Percentiles rank a stretch among this genome's conserved stretches.
phyloP scores from a whole-genome alignment of 805 yeast genomes.

The Lachancea nothofagi region DNA sequence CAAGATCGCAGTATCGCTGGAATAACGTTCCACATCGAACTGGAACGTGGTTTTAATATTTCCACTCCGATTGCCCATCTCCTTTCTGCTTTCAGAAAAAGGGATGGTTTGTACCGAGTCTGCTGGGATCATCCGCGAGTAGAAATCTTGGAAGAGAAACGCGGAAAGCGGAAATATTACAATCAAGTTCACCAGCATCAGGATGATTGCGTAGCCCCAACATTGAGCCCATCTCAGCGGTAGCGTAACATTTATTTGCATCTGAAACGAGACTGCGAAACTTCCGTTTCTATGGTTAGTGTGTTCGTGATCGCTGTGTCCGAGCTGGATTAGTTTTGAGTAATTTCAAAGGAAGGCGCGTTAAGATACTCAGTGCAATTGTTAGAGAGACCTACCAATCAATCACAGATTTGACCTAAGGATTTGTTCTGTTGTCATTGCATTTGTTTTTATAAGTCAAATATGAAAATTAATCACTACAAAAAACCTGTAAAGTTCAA shows the following conservation, averaged over 20 bases:
- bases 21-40: conserved; percentile 15
- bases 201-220: conserved; percentile 17
- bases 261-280: no score
- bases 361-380: no score
- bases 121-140: conserved; percentile 16
- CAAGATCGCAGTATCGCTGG: conserved; percentile 9
- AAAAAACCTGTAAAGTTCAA: neutral
- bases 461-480: neutral
- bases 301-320: no score
- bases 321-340: no score
- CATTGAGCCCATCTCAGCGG: conserved; percentile 31
- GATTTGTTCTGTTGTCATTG: no score
- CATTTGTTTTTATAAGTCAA: no score
- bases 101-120: conserved; percentile 27
- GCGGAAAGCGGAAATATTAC: conserved; percentile 27
- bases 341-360: no score
- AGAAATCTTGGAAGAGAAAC: conserved; percentile 28
- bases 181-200: conserved; percentile 20
- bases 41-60: conserved; percentile 7
- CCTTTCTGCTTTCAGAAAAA: conserved; percentile 13
- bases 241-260: conserved; percentile 26
- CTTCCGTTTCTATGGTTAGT: no score
- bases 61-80: conserved; percentile 3
- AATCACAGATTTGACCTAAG: no score
- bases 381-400: no score